Conservation (phyloP, 306 rosid genomes). For the Quercus suber region DNA sequence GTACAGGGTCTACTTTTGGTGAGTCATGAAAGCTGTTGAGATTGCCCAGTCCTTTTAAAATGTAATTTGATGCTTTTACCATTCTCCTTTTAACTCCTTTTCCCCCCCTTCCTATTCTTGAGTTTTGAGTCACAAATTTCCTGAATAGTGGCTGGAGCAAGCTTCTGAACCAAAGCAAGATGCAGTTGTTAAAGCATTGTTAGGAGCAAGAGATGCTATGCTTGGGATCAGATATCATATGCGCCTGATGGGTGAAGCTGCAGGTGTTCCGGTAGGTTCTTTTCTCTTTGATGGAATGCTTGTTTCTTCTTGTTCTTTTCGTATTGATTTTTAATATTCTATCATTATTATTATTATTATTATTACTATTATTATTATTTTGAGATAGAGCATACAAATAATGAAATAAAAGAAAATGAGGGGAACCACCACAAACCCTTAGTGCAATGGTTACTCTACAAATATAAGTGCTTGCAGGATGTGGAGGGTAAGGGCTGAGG, state of each 20-base stretch:
- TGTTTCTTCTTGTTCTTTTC: slow-evolving; percentile 12
- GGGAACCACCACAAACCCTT: too few species aligned
- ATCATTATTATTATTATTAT: slow-evolving; percentile 2
- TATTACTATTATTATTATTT: slow-evolving; percentile 5
- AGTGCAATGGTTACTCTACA: too few species aligned
- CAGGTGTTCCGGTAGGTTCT: slow-evolving; percentile 88
- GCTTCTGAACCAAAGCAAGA: slow-evolving; percentile 57
- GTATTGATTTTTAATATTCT: slow-evolving; percentile 10
- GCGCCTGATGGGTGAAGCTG: slow-evolving; percentile 88
- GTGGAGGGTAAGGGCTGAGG: rapidly evolving
- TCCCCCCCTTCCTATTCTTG: slow-evolving; percentile 3
- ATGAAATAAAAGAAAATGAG: background rate
- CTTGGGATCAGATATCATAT: slow-evolving; percentile 68
- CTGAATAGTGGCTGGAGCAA: slow-evolving; percentile 79
- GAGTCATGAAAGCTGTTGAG: background rate
- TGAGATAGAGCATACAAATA: slow-evolving; percentile 3
- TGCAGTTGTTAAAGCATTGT: slow-evolving; percentile 57
- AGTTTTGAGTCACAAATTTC: slow-evolving; percentile 30
- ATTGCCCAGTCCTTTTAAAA: background rate
- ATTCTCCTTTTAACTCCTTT: background rate
- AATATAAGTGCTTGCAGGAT: too few species aligned
- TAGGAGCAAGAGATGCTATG: slow-evolving; percentile 88
- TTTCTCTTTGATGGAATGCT: slow-evolving; percentile 20
- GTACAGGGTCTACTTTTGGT: slow-evolving; percentile 13
- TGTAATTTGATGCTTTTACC: slow-evolving; percentile 5